Conservation (phyloP, 306 rosid species). For the Prunus campanulata region DNA sequence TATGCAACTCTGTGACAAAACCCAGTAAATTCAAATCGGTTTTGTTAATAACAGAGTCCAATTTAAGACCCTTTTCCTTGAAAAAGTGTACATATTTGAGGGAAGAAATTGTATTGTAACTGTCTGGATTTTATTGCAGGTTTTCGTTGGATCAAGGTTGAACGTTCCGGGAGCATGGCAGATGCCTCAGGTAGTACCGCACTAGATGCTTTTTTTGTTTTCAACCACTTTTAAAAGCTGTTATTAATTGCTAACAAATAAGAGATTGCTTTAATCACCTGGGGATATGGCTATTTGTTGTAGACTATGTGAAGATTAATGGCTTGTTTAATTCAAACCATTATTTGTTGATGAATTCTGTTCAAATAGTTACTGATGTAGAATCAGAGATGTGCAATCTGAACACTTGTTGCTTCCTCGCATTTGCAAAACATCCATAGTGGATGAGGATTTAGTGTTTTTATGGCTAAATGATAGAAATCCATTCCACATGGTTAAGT, state of each 20-base stretch:
- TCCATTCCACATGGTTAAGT: not conserved
- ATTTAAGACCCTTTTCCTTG: no score
- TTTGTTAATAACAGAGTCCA: not conserved
- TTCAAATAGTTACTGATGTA: no score
- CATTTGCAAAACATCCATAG: not conserved
- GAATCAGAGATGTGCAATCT: no score
- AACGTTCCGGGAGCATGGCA: constrained; percentile 99
- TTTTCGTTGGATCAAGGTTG: constrained; percentile 90
- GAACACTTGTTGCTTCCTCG: not conserved
- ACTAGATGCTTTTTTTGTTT: not conserved
- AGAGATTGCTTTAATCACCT: not conserved
- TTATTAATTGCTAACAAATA: not conserved
- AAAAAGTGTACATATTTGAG: not conserved
- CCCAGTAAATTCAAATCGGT: not conserved
- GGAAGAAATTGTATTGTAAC: not conserved
- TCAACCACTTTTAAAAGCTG: not conserved
- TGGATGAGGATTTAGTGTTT: not conserved
- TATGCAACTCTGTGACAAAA: not conserved
- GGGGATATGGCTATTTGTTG: not conserved
- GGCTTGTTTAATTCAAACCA: no score
- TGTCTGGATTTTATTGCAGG: constrained; percentile 34
- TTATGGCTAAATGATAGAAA: not conserved
- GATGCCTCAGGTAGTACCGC: constrained; percentile 90
- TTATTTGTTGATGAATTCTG: no score
- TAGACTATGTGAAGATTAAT: no score